These are phyloP conservation scores for Verticillium nonalfalfae DNA, from an alignment of 2,329 filamentous ascomycete genomes.

Conservation along the genomic window DNA sequence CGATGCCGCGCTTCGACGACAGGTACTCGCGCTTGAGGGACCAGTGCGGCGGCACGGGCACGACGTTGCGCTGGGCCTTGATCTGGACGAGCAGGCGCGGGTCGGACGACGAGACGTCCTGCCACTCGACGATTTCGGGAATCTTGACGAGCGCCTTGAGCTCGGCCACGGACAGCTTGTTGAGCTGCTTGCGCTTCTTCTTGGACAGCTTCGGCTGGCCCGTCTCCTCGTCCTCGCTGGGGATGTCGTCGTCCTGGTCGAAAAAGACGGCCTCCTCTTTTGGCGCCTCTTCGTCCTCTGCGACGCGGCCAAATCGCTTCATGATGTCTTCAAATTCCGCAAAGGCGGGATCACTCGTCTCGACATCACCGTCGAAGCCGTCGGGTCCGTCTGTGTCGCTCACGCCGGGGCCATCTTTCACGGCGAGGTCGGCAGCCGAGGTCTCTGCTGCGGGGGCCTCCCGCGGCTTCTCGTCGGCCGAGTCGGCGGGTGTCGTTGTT, in stretches of 20 bases:
- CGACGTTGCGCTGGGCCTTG: conserved; percentile 90
- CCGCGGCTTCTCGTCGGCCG: conserved; percentile 14
- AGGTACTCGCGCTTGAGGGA: conserved; percentile 94
- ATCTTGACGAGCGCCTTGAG: conserved; percentile 87
- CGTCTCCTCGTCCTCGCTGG: conserved; percentile 71
- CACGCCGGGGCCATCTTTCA: conserved; percentile 16
- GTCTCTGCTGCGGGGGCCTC: conserved; percentile 23
- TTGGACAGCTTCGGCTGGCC: conserved; percentile 73
- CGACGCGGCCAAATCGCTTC: conserved; percentile 64
- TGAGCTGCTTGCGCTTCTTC: conserved; percentile 87
- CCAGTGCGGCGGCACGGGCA: conserved; percentile 93
- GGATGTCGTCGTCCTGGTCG: conserved; percentile 79
- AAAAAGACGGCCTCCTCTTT: conserved; percentile 68
- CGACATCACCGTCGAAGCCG: conserved; percentile 60
- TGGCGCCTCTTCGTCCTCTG: conserved; percentile 55
- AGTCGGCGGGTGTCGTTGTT: conserved; percentile 10
- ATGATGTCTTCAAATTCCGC: conserved; percentile 81
- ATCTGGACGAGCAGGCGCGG: conserved; percentile 86
- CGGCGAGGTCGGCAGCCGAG: background rate
- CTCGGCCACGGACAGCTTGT: conserved; percentile 90
- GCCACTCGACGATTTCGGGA: conserved; percentile 96
- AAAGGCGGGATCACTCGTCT: conserved; percentile 47
- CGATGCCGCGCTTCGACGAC: conserved; percentile 92
- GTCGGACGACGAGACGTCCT: conserved; percentile 86
- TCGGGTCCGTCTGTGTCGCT: conserved; percentile 16